Conservation (phyloP, 1,284 basidiomycete species). For the Golubevia pallescens region DNA sequence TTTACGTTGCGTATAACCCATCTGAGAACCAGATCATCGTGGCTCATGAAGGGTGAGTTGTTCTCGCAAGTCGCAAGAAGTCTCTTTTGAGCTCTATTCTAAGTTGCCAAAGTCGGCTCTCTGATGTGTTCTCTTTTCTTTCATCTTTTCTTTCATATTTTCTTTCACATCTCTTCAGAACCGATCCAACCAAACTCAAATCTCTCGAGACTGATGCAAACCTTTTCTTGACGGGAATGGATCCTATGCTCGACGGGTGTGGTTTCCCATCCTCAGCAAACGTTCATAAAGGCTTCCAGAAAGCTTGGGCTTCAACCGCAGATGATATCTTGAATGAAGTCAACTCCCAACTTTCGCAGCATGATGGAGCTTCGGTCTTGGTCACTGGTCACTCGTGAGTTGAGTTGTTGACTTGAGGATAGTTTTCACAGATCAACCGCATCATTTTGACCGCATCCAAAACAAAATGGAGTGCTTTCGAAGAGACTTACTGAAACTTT, state of each 20-base stretch:
- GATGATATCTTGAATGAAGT: constrained; percentile 29
- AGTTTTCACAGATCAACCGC: background rate
- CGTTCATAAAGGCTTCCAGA: constrained; percentile 46
- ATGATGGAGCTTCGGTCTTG: constrained; percentile 26
- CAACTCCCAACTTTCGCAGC: constrained; percentile 20
- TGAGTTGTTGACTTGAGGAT: background rate
- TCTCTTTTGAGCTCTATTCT: background rate
- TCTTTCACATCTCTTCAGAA: background rate
- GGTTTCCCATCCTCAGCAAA: constrained; percentile 22
- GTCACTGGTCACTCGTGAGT: constrained; percentile 37
- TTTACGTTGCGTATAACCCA: constrained; percentile 34
- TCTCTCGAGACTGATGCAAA: constrained; percentile 37
- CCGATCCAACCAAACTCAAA: constrained; percentile 5
- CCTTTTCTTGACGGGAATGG: constrained; percentile 17
- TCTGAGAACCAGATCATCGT: constrained; percentile 32
- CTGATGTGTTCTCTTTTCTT: no score
- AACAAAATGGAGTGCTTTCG: background rate
- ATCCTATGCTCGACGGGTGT: constrained; percentile 22
- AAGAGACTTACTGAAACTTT: background rate
- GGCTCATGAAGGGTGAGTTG: constrained; percentile 27
- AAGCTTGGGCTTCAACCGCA: constrained; percentile 34
- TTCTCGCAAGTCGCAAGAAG: background rate
- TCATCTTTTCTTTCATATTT: constrained; percentile 24
- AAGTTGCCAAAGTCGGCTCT: background rate
- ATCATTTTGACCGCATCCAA: background rate